Base-by-base conservation (phyloP, 2,329 filamentous ascomycete genomes). In the Hypoxylon sp. region DNA sequence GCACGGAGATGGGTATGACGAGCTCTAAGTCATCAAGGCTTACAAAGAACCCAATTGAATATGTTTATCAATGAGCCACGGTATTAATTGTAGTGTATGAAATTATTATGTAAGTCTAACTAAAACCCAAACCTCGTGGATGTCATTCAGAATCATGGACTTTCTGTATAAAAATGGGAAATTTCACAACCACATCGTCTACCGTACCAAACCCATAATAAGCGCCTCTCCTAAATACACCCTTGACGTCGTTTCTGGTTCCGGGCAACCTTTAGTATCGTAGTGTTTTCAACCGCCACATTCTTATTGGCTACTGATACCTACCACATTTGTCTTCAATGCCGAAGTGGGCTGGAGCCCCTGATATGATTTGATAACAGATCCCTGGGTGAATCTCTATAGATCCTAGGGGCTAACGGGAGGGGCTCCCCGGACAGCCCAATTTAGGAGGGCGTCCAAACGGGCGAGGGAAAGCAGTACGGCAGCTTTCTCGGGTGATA, bases 381-480 rank as follows among this genome's bases (percentile, higher is more conserved):
- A 67, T 65, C 61, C 64, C 42, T 62, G 57, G 46, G 64, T 40
- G 58, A 64, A 67, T 67, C 64, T 58, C 3, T 42, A 51, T 61
- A 67, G 58, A 69, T 61, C 64, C 64, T 11, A 56, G 52, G 33
- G 44, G 20, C 18, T 36, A 54, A 40, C 54, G 57, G 57, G 45
- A 54, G 56, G 50, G 48, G 49, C 38, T 45, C 22, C 46, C 54
- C 60, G 53, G 54, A 11, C 11, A 63, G n/a, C 7, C 58, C 61
- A 69, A 67, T 69, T 67, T 67, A 63, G 64, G 67, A 67, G 60
- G 46, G 64, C 67, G 46, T 11, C 54, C 61, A 61, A 57, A 60
- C 45, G 60, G 44, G 53, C 45, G 61, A 64, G 12, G 33, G 64
- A 61, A 38, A 52, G 57, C 24, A 57, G 32, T 40, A 59, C 52